Base-by-base conservation (phyloP, 805 yeast genomes). In the Spathaspora arborariae region DNA sequence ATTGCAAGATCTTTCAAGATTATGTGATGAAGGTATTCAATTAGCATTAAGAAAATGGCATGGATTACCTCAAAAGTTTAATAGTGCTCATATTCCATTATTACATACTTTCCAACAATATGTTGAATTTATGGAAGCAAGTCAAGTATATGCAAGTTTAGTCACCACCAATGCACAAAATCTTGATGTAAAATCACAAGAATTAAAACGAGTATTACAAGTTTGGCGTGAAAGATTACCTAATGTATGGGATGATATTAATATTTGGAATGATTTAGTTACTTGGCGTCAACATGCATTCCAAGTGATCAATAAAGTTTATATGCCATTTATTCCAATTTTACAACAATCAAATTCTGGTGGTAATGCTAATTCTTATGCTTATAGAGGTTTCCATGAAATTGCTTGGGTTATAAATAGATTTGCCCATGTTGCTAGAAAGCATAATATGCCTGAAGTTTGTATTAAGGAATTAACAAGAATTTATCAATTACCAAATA, bases 251-350 rank as follows among this genome's bases (percentile, higher is more conserved):
- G 99, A 94, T 66, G 99, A 94, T 63, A 91, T 94, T 58, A 92
- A 90, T 62, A 80, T 91, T 50, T 94, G 99, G 99, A 91, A 95
- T 55, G 99, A 94, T 61, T 70, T 94, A 50, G 96, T 94, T 3
- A 91, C 98, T 0, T 94, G 99, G 99, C 79, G 99, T 55, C 98
- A 94, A 66, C 98, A 94, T 69, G 97, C 96, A 0, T 94, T 95
- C 75, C 91, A 88, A 53, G 97, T 92, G 20, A 91, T 94, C 56
- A 94, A 94, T 72, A 87, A 87, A 62, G 96, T 88, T 1, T 94
- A 94, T 64, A 78, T 91, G 76, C 98, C 98, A 7, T 76, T 95
- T 58, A 85, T 91, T 50, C 96, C 96, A 1, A 81, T 88, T 2
- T 62, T 88, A 30, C 96, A 88, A 56, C 89, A 85, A 51, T 66